Base-by-base conservation (phyloP, 2,329 filamentous ascomycete species). In the Curvularia lunata region DNA sequence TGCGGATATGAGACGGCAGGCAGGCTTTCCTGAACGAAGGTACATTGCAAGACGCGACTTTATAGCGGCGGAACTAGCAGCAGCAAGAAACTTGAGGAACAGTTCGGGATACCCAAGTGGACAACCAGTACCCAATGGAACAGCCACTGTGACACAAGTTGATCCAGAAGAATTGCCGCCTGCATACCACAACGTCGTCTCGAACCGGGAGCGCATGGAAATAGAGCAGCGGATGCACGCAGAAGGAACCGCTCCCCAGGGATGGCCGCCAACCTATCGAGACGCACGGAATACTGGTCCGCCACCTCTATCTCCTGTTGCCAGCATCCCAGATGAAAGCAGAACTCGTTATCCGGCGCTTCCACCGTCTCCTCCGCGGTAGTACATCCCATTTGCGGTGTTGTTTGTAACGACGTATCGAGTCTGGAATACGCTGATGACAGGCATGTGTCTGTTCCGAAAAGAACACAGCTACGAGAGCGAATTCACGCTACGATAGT, bases 171-270 rank as follows among this genome's bases (percentile, higher is more conserved):
- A 45, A 32, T n/a, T 52, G 18, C 58, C 38, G 5, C 58, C 55
- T 4, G 27, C 48, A 28, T 59, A 59, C 40, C 43, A 59, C 18
- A 56, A 61, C 18, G 43, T 43, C 3, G 42, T 52, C 21, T 41
- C 37, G 16, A 43, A 53, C 18, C 3, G 13, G 21, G 50, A 56
- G 21, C 48, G 48, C 21, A 41, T 37, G 18, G 32, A 13, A 4
- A 38, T 37, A 4, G 41, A 25, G 16, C 21, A 16, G n/a, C 10
- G n/a, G 18, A 47, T 38, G 28, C 32, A 43, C 9, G 12, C 10
- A 4, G 41, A 30, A 13, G 18, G 13, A 16, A 23, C 6, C 27
- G n/a, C 19, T 8, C 32, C 27, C 1, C 5, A 8, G 16, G 48
- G 32, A 13, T 37, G 30, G 43, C 53, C 48, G 21, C 54, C 57